Evolutionary conservation across 1,139 yeast species (phyloP), one percentile per base, ranked within the genome.

Genomic region (Sugiyamaella japonica): DNA sequence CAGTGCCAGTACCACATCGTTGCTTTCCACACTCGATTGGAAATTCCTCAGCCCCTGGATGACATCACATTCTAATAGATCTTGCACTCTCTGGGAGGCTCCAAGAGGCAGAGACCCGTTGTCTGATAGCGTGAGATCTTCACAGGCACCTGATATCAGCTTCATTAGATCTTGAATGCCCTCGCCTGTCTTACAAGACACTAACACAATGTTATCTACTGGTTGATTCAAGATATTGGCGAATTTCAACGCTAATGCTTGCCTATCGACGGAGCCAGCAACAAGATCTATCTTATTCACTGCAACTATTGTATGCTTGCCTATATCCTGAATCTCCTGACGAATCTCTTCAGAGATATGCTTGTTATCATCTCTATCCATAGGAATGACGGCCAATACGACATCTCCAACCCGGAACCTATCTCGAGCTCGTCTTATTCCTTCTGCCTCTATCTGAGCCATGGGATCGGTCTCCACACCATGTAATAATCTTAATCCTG

Each of bases 1-100:
- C 0, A 89, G 76, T 0, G 96, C 96, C 47, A 90, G 70, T 0
- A 89, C 95, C 1, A 89, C 83, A 63, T 90, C 97, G 43, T 81
- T 84, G 67, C 78, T 79, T 7, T 67, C 61, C 10, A 41, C 23
- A 23, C 45, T n/a, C 12, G 37, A 52, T 10, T 70, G 38, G 65
- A 89, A 89, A 56, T 82, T 83, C 8, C 80, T 76, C 48, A 93
- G 78, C 0, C 96, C 95, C 54, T 77, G 79, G 1, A 90, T 66
- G 0, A 91, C 93, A 61, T 91, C 97, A 53, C 86, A 78, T 13
- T 71, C 71, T 15, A 93, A 71, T 12, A 90, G 79, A 57, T 89
- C 96, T 59, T 81, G 83, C 0, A 87, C 86, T 65, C 99, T 76
- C 37, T 82, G 78, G 0, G 97, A 88, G 0, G 91, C 80, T 1